Evolutionary conservation across 441 rosid species (phyloP).

Genomic region (Syzygium malaccense): DNA sequence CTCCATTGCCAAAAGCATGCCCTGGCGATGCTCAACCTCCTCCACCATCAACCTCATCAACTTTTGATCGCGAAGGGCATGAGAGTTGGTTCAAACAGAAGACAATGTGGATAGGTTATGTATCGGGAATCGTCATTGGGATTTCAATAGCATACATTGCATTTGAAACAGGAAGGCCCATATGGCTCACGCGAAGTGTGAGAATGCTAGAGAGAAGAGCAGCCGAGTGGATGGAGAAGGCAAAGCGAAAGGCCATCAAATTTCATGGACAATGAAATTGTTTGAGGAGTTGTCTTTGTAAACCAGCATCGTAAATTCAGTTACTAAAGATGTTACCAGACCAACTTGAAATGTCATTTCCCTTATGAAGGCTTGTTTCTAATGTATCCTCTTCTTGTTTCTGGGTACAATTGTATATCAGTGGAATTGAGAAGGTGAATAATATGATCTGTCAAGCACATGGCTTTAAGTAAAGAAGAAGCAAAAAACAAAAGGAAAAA

Average conservation of each 20-base stretch:
- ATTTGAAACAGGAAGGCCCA: not conserved
- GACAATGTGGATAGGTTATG: accelerated
- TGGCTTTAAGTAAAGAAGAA: accelerated
- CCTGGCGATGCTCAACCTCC: not conserved
- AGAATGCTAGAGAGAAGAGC: not conserved
- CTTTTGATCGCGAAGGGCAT: accelerated
- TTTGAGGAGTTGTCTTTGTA: not conserved
- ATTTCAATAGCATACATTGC: not conserved
- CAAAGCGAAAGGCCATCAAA: accelerated
- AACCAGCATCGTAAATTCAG: not conserved
- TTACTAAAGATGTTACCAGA: accelerated
- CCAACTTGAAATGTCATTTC: too few species aligned
- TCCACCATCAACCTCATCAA: not conserved
- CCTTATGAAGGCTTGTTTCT: not conserved
- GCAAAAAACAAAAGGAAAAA: accelerated
- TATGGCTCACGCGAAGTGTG: accelerated
- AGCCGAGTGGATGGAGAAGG: accelerated
- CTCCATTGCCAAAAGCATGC: not conserved
- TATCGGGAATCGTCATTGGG: not conserved
- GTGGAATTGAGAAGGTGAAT: not conserved
- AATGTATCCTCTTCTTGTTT: not conserved
- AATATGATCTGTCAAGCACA: not conserved
- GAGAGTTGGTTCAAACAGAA: not conserved
- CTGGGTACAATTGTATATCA: not conserved
- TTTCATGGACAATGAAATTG: not conserved